Percentiles rank a stretch among this genome's conserved stretches.
Conservation (phyloP, 768 basidiomycete species). For the Baorangia bicolor region DNA sequence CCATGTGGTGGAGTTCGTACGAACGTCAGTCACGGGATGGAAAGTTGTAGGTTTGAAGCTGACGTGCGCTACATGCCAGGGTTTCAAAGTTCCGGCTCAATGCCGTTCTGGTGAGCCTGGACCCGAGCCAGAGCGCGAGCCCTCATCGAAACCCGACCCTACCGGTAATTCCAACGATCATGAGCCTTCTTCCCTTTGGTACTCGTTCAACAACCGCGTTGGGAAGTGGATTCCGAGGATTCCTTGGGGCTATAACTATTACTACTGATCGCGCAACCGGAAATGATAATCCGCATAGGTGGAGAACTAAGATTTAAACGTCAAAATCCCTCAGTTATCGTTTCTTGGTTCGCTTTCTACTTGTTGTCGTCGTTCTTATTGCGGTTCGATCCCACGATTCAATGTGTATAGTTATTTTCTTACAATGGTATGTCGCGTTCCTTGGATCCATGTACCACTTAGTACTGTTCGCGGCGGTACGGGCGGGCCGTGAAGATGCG, state of each 20-base stretch:
- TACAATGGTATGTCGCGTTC: too few relatives aligned
- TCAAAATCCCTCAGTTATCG: constrained; percentile 1
- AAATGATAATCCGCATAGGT: constrained; percentile 3
- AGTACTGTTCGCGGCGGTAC: too few relatives aligned
- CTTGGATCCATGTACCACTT: too few relatives aligned
- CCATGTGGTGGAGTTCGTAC: constrained; percentile 90
- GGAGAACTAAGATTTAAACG: constrained; percentile 11
- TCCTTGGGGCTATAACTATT: constrained; percentile 25
- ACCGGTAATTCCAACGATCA: constrained; percentile 36
- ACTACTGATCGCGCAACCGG: constrained; percentile 17
- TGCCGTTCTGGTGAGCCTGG: constrained; percentile 32
- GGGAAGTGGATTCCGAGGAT: constrained; percentile 23
- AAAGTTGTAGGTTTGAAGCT: background rate
- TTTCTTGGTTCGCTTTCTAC: too few relatives aligned
- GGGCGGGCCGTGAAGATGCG: too few relatives aligned
- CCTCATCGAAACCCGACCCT: constrained; percentile 30
- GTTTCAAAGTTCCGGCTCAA: constrained; percentile 39
- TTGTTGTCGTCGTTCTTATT: too few relatives aligned
- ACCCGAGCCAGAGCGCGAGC: constrained; percentile 13
- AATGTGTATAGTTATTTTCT: too few relatives aligned
- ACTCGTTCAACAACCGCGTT: constrained; percentile 20
- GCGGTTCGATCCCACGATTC: too few relatives aligned
- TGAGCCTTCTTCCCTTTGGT: constrained; percentile 17
- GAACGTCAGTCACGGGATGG: constrained; percentile 42
- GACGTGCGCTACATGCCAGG: constrained; percentile 30